Evolutionary conservation across 176 grass and related monocot genomes (phyloP).

Genomic region (Eleusine indica): DNA sequence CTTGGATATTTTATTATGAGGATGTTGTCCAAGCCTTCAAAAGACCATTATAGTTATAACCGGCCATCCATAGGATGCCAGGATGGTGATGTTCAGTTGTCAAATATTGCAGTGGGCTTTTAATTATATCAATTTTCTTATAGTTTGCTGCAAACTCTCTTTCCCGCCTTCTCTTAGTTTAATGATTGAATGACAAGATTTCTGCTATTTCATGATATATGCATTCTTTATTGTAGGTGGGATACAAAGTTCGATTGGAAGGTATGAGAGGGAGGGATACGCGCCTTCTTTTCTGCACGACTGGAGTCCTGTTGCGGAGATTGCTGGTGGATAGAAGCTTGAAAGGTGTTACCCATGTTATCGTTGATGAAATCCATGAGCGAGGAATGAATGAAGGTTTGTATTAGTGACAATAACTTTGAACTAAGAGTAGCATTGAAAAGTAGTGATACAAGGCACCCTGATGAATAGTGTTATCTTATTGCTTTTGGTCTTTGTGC

Average conservation of each 20-base stretch:
- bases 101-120: slow-evolving; percentile 4
- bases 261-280: slow-evolving; percentile 97
- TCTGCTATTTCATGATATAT: slow-evolving; percentile 21
- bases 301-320: slow-evolving; percentile 88
- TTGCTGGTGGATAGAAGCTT: slow-evolving; percentile 88
- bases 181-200: slow-evolving; percentile 1
- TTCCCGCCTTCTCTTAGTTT: slow-evolving; percentile 9
- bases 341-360: slow-evolving; percentile 96
- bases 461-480: slow-evolving; percentile 18
- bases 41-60: slow-evolving; percentile 12
- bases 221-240: slow-evolving; percentile 46
- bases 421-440: background rate
- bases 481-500: slow-evolving; percentile 35
- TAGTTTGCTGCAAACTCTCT: background rate
- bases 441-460: background rate
- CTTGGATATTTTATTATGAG: background rate
- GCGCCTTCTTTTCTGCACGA: slow-evolving; percentile 93
- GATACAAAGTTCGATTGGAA: slow-evolving; percentile 97
- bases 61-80: background rate
- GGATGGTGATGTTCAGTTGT: background rate
- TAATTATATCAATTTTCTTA: slow-evolving; percentile 10
- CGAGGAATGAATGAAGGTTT: slow-evolving; percentile 99
- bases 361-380: slow-evolving; percentile 99
- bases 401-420: slow-evolving; percentile 19
- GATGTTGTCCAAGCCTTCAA: background rate